Conservation (phyloP, 768 basidiomycete genomes). For the Austroboletus eburneus region DNA sequence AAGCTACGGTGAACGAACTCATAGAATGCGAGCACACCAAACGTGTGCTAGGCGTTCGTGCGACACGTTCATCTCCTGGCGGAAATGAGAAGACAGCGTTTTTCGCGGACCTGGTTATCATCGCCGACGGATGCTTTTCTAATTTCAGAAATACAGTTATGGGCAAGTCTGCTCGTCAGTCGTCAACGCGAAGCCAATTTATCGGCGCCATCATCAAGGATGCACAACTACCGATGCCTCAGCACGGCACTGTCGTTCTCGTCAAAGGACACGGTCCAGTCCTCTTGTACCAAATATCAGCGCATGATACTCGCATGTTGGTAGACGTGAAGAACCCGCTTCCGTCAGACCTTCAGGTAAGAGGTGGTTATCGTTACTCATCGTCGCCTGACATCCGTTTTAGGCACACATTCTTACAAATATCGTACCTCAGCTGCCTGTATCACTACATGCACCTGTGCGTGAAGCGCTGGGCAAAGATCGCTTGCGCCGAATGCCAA, state of each 20-base stretch:
- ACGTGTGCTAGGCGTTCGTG: slow-evolving; percentile 63
- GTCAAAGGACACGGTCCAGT: slow-evolving; percentile 83
- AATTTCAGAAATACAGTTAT: slow-evolving; percentile 80
- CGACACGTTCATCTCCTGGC: slow-evolving; percentile 40
- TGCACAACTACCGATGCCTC: slow-evolving; percentile 62
- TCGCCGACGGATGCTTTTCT: slow-evolving; percentile 94
- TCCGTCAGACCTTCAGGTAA: slow-evolving; percentile 76
- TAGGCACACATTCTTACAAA: slow-evolving; percentile 68
- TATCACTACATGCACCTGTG: slow-evolving; percentile 62
- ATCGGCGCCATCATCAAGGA: slow-evolving; percentile 83
- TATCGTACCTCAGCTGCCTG: slow-evolving; percentile 79
- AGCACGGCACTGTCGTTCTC: slow-evolving; percentile 82
- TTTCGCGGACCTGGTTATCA: slow-evolving; percentile 73
- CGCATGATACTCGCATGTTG: slow-evolving; percentile 89
- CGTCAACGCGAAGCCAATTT: slow-evolving; percentile 70
- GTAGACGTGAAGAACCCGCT: slow-evolving; percentile 84
- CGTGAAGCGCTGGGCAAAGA: slow-evolving; percentile 68
- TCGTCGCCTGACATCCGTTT: not conserved
- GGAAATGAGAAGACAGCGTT: slow-evolving; percentile 38
- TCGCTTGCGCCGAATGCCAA: slow-evolving; percentile 89
- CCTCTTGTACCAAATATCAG: slow-evolving; percentile 86
- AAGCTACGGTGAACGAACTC: slow-evolving; percentile 79
- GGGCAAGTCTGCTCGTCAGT: slow-evolving; percentile 44
- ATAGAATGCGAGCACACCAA: slow-evolving; percentile 51
- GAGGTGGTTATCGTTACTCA: not conserved